Evolutionary conservation across 75 land plant genomes (phyloP).

Genomic region (Isoetes taiwanensis): DNA sequence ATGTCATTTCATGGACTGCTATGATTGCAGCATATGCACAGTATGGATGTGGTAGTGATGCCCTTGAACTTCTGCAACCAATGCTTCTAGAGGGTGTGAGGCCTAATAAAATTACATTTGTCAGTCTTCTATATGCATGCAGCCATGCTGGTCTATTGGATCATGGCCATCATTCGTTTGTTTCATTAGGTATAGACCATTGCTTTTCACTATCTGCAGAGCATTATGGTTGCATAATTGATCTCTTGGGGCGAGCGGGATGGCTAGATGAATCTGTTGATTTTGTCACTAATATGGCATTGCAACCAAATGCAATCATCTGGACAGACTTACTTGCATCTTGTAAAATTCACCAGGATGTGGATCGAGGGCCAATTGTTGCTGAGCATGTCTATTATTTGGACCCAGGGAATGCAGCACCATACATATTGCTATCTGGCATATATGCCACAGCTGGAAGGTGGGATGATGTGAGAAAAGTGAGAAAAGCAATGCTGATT

Average conservation of each 20-base stretch:
- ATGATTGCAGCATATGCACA: constrained; percentile 38
- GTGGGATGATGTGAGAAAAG: neutral
- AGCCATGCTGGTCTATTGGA: constrained; percentile 38
- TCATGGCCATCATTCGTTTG: constrained; percentile 16
- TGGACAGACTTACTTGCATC: constrained; percentile 28
- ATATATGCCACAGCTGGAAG: constrained; percentile 1
- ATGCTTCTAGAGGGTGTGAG: too few relatives aligned
- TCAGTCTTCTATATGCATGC: neutral
- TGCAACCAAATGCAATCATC: constrained; percentile 16
- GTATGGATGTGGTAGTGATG: too few relatives aligned
- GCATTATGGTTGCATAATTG: constrained; percentile 40
- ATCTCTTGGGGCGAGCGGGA: constrained; percentile 33
- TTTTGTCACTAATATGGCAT: constrained; percentile 21
- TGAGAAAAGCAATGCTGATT: neutral
- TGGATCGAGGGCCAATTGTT: constrained; percentile 22
- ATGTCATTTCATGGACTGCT: constrained; percentile 35
- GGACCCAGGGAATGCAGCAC: constrained; percentile 33
- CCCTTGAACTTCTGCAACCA: too few relatives aligned
- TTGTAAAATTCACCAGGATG: constrained; percentile 22
- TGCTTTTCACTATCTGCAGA: constrained; percentile 14
- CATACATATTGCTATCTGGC: neutral
- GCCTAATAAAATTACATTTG: too few relatives aligned
- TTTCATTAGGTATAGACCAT: constrained; percentile 12
- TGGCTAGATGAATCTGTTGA: constrained; percentile 20
- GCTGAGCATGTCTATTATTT: constrained; percentile 25